These are phyloP conservation scores for Graphilbum fragrans DNA, from an alignment of 2,329 filamentous ascomycete genomes.

Conservation along the genomic window DNA sequence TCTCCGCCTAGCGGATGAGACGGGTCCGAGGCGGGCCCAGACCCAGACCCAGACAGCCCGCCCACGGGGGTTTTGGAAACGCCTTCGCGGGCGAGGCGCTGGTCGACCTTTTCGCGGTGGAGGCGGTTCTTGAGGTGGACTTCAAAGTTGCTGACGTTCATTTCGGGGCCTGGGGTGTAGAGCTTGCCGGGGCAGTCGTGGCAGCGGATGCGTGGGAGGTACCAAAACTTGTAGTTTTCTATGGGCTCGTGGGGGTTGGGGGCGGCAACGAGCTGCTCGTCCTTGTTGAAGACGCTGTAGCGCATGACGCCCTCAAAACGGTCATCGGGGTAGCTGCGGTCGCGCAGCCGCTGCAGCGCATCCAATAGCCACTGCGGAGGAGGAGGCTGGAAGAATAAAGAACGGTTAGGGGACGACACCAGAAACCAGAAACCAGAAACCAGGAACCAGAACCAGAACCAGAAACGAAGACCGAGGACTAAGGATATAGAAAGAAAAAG, in stretches of 20 bases:
- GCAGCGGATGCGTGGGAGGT: conserved; percentile 80
- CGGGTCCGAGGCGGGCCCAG: too few relatives aligned
- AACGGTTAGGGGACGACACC: conserved; percentile 15
- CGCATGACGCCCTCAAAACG: conserved; percentile 87
- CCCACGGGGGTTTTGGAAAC: neutral
- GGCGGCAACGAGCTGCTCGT: conserved; percentile 48
- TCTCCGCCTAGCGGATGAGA: too few relatives aligned
- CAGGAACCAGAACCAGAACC: neutral
- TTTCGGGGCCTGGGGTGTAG: conserved; percentile 80
- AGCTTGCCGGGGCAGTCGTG: conserved; percentile 87
- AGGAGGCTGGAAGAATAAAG: conserved; percentile 47
- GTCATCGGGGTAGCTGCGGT: conserved; percentile 62
- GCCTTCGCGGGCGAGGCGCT: conserved; percentile 22
- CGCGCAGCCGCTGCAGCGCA: conserved; percentile 59
- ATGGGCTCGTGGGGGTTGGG: conserved; percentile 33
- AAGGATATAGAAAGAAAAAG: neutral
- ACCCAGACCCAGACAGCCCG: neutral
- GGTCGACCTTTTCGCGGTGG: conserved; percentile 62
- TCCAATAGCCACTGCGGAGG: conserved; percentile 75
- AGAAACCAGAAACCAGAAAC: neutral
- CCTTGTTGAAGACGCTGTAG: conserved; percentile 69
- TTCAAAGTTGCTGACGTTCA: conserved; percentile 82
- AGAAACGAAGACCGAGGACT: neutral
- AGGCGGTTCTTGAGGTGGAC: conserved; percentile 77
- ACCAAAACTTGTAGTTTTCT: conserved; percentile 60